Percentiles rank a stretch among this genome's conserved stretches.
Conservation (phyloP, 768 basidiomycete genomes). For the Trametes meyenii region DNA sequence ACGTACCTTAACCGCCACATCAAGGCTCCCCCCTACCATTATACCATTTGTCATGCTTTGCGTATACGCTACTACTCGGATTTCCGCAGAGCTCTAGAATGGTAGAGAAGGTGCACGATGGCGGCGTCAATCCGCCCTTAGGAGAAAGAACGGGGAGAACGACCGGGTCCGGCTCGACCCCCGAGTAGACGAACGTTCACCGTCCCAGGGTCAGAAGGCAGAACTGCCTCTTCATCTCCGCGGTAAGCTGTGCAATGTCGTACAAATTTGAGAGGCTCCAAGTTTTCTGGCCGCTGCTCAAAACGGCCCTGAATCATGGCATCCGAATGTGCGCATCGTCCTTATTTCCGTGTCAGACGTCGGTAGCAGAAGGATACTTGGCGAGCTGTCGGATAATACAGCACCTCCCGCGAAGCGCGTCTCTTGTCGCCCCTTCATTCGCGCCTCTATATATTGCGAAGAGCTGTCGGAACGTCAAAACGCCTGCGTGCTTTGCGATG, state of each 20-base stretch:
- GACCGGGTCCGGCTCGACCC: neutral
- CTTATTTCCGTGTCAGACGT: no score
- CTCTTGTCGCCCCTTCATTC: neutral
- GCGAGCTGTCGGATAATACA: no score
- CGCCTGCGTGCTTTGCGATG: neutral
- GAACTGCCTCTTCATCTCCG: neutral
- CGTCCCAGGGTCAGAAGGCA: no score
- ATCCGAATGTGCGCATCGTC: no score
- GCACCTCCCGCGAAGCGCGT: constrained; percentile 7
- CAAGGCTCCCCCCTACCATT: no score
- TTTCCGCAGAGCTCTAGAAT: neutral
- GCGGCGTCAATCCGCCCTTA: neutral
- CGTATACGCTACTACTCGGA: no score
- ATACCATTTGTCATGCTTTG: no score
- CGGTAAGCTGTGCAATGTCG: neutral
- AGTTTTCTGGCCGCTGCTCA: no score
- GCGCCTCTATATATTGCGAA: neutral
- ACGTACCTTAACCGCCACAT: no score
- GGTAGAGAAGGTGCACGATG: neutral
- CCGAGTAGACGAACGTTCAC: constrained; percentile 5
- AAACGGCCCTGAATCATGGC: no score
- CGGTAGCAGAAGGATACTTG: neutral
- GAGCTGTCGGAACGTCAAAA: neutral
- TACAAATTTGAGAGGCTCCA: no score
- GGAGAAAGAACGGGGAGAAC: neutral